Percentiles rank a stretch among this genome's conserved stretches.
These are phyloP conservation scores for Penicillium corylophilum DNA, from an alignment of 2,329 filamentous ascomycete species.

Conservation along the genomic window DNA sequence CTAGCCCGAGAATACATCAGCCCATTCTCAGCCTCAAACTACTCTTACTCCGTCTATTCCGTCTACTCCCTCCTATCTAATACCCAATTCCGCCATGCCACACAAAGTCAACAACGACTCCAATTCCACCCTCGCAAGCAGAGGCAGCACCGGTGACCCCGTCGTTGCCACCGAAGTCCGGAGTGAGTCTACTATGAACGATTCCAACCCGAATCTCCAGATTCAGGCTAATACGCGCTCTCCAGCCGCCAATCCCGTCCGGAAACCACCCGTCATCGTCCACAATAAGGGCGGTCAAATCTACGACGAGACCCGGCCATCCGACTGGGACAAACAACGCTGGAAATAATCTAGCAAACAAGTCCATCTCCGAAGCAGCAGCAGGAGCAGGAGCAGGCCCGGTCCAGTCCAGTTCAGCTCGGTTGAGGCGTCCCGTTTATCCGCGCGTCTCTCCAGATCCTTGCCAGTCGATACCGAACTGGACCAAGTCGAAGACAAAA, in stretches of 20 bases:
- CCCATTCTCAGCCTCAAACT: conserved; percentile 1
- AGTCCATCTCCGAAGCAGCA: neutral
- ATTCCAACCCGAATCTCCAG: conserved; percentile 19
- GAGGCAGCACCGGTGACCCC: conserved; percentile 28
- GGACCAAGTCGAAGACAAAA: neutral
- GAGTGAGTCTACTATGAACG: conserved; percentile 23
- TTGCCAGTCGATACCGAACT: neutral
- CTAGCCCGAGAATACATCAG: conserved; percentile 6
- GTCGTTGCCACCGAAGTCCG: conserved; percentile 30
- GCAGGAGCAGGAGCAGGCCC: neutral
- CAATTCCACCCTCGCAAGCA: conserved; percentile 36
- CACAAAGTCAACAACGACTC: conserved; percentile 37
- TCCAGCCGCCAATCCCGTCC: conserved; percentile 29
- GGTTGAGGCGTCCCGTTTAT: conserved; percentile 7
- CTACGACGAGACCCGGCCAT: conserved; percentile 38
- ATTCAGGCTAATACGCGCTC: conserved; percentile 22
- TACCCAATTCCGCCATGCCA: conserved; percentile 27
- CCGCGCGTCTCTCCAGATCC: conserved; percentile 11
- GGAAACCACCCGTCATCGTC: conserved; percentile 35
- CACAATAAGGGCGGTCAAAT: conserved; percentile 38
- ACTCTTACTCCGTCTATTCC: neutral
- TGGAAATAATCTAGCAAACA: conserved; percentile 32
- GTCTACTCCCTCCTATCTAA: neutral
- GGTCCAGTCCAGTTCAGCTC: neutral
- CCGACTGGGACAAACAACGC: conserved; percentile 41